Evolutionary conservation across 2,329 filamentous ascomycete genomes (phyloP).

Genomic region (Trichoderma pleuroti): DNA sequence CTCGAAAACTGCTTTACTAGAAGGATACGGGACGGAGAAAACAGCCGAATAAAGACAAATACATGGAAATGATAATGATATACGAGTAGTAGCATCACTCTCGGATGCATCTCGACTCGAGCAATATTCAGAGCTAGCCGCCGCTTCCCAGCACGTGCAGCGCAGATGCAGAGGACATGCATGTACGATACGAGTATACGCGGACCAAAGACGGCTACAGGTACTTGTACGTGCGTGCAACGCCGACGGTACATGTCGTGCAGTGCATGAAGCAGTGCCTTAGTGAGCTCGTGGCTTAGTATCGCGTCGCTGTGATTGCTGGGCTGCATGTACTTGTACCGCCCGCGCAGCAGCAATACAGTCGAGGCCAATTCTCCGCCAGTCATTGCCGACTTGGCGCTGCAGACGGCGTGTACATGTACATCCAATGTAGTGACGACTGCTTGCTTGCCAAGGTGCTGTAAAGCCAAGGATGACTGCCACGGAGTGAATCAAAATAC

Average conservation of each 20-base stretch:
- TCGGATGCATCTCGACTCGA: not conserved
- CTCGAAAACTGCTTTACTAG: not conserved
- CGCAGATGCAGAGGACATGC: not conserved
- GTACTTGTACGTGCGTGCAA: not conserved
- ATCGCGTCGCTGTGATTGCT: not conserved
- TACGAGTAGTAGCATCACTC: not conserved
- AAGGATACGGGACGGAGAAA: not conserved
- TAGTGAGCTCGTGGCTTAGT: constrained; percentile 5
- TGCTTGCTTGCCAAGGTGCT: not conserved
- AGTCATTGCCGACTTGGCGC: constrained; percentile 6
- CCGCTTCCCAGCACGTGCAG: constrained; percentile 3
- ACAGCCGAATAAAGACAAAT: not conserved
- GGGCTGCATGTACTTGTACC: not conserved
- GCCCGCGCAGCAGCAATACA: not conserved
- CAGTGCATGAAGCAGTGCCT: constrained; percentile 4
- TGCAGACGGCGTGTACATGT: not conserved
- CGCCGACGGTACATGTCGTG: constrained; percentile 3
- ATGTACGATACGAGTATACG: not conserved
- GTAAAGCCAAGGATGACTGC: not conserved
- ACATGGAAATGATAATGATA: not conserved
- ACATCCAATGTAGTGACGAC: too few relatives aligned
- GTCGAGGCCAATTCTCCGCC: not conserved
- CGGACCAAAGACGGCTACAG: not conserved
- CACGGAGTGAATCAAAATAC: not conserved
- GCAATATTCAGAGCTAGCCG: not conserved